Percentiles rank a stretch among this genome's conserved stretches.
Evolutionary conservation across 1,284 basidiomycete species (phyloP).

Genomic region (Fomitopsis palustris): DNA sequence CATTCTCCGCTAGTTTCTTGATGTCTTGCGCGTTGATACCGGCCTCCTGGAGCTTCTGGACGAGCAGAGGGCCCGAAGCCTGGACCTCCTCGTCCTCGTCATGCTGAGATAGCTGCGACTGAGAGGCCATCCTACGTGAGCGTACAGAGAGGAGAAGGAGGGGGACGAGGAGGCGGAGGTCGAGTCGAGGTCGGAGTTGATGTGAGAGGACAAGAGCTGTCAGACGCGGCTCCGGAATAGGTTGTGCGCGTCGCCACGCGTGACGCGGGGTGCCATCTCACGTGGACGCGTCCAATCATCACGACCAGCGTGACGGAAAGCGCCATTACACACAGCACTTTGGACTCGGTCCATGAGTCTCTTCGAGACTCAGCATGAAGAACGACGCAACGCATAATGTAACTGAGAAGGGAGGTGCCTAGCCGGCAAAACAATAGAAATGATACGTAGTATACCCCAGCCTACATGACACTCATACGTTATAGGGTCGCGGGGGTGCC

Average conservation of each 20-base stretch:
- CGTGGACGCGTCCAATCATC: conserved; percentile 21
- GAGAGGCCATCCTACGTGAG: conserved; percentile 15
- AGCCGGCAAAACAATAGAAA: not conserved
- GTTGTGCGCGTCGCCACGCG: not conserved
- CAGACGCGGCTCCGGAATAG: not conserved
- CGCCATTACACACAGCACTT: too few relatives aligned
- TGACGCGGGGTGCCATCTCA: conserved; percentile 16
- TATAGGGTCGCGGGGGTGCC: conserved; percentile 11
- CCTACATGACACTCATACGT: conserved; percentile 2
- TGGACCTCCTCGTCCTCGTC: conserved; percentile 54
- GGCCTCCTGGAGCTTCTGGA: conserved; percentile 84
- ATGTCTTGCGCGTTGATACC: conserved; percentile 92
- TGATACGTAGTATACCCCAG: not conserved
- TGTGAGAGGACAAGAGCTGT: not conserved
- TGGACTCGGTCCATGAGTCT: too few relatives aligned
- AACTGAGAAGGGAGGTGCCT: too few relatives aligned
- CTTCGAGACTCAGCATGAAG: too few relatives aligned
- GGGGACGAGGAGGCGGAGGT: not conserved
- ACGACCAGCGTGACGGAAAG: too few relatives aligned
- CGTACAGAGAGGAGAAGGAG: not conserved
- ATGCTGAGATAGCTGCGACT: conserved; percentile 51
- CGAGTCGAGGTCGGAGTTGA: not conserved
- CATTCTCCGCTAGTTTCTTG: conserved; percentile 94
- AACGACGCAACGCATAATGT: not conserved
- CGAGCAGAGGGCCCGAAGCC: conserved; percentile 76